Base-by-base conservation (phyloP, 148 eudicot species). In the Silene uniflora region DNA sequence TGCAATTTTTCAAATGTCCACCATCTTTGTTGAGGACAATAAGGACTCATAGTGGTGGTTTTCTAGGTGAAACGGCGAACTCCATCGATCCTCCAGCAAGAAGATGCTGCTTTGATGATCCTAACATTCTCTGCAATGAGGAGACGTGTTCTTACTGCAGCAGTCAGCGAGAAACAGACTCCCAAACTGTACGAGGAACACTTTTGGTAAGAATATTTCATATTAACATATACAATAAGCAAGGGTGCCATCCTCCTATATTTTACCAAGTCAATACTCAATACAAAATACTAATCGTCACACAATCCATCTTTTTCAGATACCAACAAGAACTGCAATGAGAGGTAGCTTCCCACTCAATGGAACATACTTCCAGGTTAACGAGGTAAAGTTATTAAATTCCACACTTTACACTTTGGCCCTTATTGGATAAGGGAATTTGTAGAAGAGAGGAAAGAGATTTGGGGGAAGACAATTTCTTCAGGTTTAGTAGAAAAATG, bases 281-380 rank as follows among this genome's bases (percentile, higher is more conserved):
- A 7, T 69, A 21, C 49, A 54, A 42, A 77, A 35, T 52, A 61
- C 70, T 82, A 58, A 55, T 58, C 16, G 29, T 64, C 44, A 49
- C 67, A 19, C 21, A 27, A 39, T 70, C 54, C 21, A 62, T 65
- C 64, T 56, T 79, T 21, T 70, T 58, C 89, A 93, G 98, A 88
- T 93, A 86, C 98, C 98, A 77, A 91, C 97, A 69, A 86, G 98
- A 80, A 93, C 98, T 62, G 98, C 98, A 60, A 93, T 91, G 98
- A 87, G 91, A 84, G 98, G 98, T 62, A 91, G 98, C 80, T 93
- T 93, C 84, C 98, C 98, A 21, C 88, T 93, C 59, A 93, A 93
- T 79, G 98, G 98, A 47, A 93, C 98, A 64, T 93, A 93, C 80
- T 93, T 91, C 78, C 98, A 93, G 86, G 98, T 93, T 39, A 93